A percentile compares a stretch with the other conserved stretches of the same genome.
phyloP scores from a whole-genome alignment of 768 basidiomycete species.

The Rhizopogon vinicolor region DNA sequence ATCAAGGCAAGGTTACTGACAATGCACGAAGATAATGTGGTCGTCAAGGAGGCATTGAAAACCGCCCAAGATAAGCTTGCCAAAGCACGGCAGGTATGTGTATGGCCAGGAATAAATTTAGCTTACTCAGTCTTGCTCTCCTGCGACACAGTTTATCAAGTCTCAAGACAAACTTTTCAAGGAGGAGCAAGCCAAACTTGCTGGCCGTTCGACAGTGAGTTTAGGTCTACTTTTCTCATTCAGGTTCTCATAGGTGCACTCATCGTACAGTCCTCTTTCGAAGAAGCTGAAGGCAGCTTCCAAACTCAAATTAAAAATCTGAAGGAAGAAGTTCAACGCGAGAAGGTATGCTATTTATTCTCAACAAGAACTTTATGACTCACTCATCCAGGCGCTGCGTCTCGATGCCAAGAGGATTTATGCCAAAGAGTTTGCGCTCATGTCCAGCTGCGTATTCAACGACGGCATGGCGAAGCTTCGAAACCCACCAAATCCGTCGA shows the following conservation, averaged over 20 bases:
- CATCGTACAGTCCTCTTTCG: constrained; percentile 46
- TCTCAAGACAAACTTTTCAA: constrained; percentile 87
- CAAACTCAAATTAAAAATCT: constrained; percentile 62
- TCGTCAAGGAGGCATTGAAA: constrained; percentile 67
- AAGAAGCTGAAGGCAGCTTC: constrained; percentile 67
- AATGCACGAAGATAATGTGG: constrained; percentile 74
- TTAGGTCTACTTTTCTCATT: constrained; percentile 1
- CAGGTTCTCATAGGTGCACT: constrained; percentile 2
- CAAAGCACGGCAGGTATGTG: constrained; percentile 71
- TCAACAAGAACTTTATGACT: neutral
- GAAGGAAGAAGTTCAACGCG: constrained; percentile 55
- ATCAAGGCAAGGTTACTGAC: constrained; percentile 69
- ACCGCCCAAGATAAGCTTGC: constrained; percentile 69
- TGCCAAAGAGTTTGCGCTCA: constrained; percentile 72
- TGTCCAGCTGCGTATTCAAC: constrained; percentile 72
- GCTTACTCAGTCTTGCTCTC: neutral
- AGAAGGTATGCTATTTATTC: constrained; percentile 38
- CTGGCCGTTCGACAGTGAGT: constrained; percentile 41
- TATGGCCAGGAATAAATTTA: neutral
- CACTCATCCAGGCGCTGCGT: constrained; percentile 37
- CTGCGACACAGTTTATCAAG: constrained; percentile 74
- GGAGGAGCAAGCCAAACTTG: constrained; percentile 66
- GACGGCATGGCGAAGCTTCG: constrained; percentile 62
- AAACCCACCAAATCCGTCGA: constrained; percentile 52
- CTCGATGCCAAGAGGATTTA: constrained; percentile 58